These are phyloP conservation scores for Durusdinium trenchii DNA, from an alignment of 73 alveolate species.

Conservation along the genomic window DNA sequence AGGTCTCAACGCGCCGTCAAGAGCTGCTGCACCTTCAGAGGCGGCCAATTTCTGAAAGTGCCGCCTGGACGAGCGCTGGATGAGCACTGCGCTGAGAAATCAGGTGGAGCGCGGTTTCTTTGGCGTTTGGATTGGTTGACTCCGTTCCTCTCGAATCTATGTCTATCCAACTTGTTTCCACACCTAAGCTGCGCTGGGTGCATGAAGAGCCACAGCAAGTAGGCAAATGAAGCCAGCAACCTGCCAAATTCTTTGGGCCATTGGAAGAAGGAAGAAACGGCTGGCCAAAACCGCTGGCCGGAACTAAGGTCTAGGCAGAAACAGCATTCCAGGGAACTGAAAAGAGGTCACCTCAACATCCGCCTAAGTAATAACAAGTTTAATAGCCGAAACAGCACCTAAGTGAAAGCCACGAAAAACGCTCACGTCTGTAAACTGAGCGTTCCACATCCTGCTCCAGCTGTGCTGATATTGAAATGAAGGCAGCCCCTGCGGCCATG, in stretches of 20 bases:
- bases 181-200: constrained; percentile 74
- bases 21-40: no score
- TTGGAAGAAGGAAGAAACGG: neutral
- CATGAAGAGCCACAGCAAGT: constrained; percentile 44
- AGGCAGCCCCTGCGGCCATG: constrained; percentile 35
- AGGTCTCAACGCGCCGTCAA: no score
- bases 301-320: neutral
- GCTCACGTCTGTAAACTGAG: neutral
- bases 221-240: constrained; percentile 3
- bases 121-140: neutral
- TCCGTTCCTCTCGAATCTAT: neutral
- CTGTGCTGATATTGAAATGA: constrained; percentile 6
- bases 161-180: neutral
- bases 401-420: neutral
- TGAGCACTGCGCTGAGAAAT: no score
- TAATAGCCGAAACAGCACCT: neutral
- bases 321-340: neutral
- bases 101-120: no score
- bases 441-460: neutral
- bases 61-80: neutral
- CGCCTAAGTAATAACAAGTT: neutral
- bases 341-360: neutral
- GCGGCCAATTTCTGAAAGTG: constrained; percentile 28
- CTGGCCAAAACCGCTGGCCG: neutral
- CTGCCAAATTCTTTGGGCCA: neutral